These are phyloP conservation scores for Sugiyamaella chiloensis DNA, from an alignment of 805 yeast species.

Conservation along the genomic window DNA sequence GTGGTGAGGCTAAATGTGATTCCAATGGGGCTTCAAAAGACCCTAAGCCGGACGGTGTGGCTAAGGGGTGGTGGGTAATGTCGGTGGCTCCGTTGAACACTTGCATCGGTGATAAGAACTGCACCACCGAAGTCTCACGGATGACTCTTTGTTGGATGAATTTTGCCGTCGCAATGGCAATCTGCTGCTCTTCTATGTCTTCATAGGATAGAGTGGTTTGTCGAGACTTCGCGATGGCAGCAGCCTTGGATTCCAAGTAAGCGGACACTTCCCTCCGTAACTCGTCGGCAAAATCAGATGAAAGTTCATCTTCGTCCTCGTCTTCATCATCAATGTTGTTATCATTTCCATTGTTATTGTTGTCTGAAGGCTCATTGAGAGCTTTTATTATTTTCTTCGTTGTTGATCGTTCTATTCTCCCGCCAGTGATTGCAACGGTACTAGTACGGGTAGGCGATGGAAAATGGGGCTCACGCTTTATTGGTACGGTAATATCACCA, in stretches of 20 bases:
- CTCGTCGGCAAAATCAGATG: too few relatives aligned
- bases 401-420: background rate
- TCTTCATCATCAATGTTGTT: background rate
- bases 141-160: too few relatives aligned
- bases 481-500: background rate
- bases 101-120: background rate
- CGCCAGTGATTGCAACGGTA: too few relatives aligned
- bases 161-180: too few relatives aligned
- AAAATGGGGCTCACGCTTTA: background rate
- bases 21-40: slow-evolving; percentile 3
- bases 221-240: too few relatives aligned
- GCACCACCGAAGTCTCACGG: background rate
- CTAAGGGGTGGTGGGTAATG: background rate
- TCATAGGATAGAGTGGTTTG: too few relatives aligned
- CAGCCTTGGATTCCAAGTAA: too few relatives aligned
- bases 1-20: background rate
- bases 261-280: too few relatives aligned
- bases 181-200: too few relatives aligned
- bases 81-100: background rate
- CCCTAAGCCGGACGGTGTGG: background rate
- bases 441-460: too few relatives aligned
- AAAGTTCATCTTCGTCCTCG: background rate
- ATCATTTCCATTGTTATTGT: background rate
- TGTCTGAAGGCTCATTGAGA: background rate
- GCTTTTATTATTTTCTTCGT: background rate